These are phyloP conservation scores for Lecanicillium sp. DNA, from an alignment of 2,329 filamentous ascomycete species.

Conservation along the genomic window DNA sequence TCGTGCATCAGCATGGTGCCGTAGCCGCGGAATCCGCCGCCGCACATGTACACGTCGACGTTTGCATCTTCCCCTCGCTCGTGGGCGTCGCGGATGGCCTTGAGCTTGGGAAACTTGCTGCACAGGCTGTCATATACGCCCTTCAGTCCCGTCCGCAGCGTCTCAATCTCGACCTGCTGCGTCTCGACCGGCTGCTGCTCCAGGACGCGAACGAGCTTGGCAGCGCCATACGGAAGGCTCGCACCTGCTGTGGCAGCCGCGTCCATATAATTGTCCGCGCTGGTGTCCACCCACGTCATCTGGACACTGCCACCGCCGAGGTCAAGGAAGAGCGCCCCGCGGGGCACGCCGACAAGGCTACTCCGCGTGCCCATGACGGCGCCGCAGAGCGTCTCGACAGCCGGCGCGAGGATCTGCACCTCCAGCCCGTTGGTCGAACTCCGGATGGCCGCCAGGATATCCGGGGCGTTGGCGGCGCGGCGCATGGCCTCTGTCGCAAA, in stretches of 20 bases:
- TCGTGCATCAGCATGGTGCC: conserved; percentile 82
- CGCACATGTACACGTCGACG: conserved; percentile 75
- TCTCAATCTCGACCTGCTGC: conserved; percentile 42
- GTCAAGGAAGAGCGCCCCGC: conserved; percentile 74
- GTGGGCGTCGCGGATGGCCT: conserved; percentile 30
- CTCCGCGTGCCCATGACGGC: conserved; percentile 74
- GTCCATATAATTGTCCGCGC: conserved; percentile 39
- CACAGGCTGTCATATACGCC: conserved; percentile 53
- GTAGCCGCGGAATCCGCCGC: conserved; percentile 86
- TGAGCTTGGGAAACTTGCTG: conserved; percentile 44
- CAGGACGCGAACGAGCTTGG: conserved; percentile 47
- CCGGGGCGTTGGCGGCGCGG: conserved; percentile 65
- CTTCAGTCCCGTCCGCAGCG: conserved; percentile 53
- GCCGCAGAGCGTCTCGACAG: conserved; percentile 76
- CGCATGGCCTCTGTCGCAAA: conserved; percentile 88
- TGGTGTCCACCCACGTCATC: conserved; percentile 57
- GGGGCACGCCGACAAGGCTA: conserved; percentile 55
- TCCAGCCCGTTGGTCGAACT: conserved; percentile 55
- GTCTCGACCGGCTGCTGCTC: conserved; percentile 32
- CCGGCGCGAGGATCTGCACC: conserved; percentile 68
- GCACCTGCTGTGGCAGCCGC: conserved; percentile 48
- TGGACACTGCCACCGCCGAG: conserved; percentile 68
- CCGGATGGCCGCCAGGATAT: conserved; percentile 61
- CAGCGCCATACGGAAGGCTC: conserved; percentile 57
- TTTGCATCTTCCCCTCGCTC: conserved; percentile 29